A percentile compares a stretch with the other conserved stretches of the same genome.
phyloP scores from a whole-genome alignment of 1,284 basidiomycete genomes.

The Fistulina hepatica region DNA sequence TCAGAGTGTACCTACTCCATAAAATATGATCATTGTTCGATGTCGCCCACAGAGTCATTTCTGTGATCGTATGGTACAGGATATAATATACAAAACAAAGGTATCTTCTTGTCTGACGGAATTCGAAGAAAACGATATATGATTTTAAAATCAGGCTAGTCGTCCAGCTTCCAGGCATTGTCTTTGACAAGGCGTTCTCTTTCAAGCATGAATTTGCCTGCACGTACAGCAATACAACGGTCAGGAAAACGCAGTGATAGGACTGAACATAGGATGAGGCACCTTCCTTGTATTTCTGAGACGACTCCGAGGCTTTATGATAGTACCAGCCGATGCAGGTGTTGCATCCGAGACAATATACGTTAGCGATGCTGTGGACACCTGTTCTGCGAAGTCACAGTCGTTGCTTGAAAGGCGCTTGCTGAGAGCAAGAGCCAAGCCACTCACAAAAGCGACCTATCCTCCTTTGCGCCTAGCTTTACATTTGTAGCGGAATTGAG shows the following conservation, averaged over 20 bases:
- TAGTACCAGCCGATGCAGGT: conserved; percentile 79
- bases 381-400: conserved; percentile 46
- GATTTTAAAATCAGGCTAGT: too few species aligned
- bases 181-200: conserved; percentile 71
- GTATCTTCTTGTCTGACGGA: too few species aligned
- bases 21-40: too few species aligned
- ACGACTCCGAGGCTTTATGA: conserved; percentile 64
- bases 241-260: conserved; percentile 2
- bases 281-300: conserved; percentile 88
- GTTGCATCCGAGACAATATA: conserved; percentile 68
- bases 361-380: conserved; percentile 73
- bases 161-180: conserved; percentile 75
- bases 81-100: too few species aligned
- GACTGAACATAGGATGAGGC: conserved; percentile 10
- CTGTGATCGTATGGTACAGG: too few species aligned
- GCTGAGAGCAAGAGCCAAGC: neutral
- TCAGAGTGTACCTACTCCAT: too few species aligned
- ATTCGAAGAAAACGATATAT: too few species aligned
- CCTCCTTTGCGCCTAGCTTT: conserved; percentile 63
- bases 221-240: neutral
- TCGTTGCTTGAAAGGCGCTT: too few species aligned
- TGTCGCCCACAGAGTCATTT: too few species aligned
- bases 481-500: conserved; percentile 73
- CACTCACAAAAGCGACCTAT: conserved; percentile 60
- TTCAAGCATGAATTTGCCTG: conserved; percentile 80